These are phyloP conservation scores for Colletotrichum horii DNA, from an alignment of 2,329 filamentous ascomycete species.

Conservation along the genomic window DNA sequence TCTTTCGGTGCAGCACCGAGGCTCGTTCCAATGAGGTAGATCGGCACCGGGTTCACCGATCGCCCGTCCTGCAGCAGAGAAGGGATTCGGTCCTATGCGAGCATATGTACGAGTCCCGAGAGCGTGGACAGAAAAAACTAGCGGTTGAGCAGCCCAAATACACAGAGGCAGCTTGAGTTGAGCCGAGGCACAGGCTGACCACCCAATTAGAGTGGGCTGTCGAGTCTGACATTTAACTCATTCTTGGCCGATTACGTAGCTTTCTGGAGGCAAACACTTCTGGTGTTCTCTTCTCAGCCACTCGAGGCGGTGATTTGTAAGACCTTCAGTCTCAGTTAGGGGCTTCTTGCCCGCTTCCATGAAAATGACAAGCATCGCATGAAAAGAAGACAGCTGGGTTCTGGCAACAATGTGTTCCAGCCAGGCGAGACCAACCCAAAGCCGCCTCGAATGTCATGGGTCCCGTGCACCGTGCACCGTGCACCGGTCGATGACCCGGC, in stretches of 20 bases:
- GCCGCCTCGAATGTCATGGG: not conserved
- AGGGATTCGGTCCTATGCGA: not conserved
- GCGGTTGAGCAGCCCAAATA: not conserved
- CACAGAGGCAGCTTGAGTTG: not conserved
- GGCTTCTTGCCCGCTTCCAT: not conserved
- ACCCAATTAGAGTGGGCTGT: not conserved
- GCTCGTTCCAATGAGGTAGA: not conserved
- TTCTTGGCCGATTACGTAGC: not conserved
- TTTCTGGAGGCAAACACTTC: not conserved
- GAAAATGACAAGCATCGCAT: not conserved
- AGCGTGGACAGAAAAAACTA: not conserved
- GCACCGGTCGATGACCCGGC: not conserved
- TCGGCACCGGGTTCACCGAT: constrained; percentile 12
- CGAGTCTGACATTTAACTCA: not conserved
- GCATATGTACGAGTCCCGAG: not conserved
- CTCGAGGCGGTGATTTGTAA: not conserved
- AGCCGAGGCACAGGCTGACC: constrained; percentile 7
- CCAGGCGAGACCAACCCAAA: not conserved
- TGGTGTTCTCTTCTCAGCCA: not conserved
- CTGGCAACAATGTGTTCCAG: not conserved
- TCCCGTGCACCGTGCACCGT: not conserved
- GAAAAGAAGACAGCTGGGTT: not conserved
- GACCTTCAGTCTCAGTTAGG: not conserved
- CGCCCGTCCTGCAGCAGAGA: not conserved
- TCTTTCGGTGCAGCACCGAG: not conserved